These are phyloP conservation scores for Ephemerocybe angulata DNA, from an alignment of 768 basidiomycete species.

Conservation along the genomic window DNA sequence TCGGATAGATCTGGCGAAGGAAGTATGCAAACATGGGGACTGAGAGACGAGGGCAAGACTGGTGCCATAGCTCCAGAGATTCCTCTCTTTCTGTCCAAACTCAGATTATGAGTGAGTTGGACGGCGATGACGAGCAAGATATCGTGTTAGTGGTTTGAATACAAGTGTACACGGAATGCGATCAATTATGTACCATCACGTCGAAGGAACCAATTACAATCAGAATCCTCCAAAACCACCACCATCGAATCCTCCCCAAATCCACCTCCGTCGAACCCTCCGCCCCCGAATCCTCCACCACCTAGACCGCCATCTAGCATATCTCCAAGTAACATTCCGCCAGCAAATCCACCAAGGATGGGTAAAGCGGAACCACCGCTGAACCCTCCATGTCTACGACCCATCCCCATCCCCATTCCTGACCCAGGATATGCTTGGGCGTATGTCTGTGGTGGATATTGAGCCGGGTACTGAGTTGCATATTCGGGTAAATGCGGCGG, in stretches of 20 bases:
- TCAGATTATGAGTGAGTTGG: too few relatives aligned
- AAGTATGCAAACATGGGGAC: slow-evolving; percentile 76
- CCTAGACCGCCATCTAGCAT: slow-evolving; percentile 27
- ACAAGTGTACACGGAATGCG: slow-evolving; percentile 2
- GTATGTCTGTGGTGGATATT: too few relatives aligned
- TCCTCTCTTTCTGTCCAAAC: too few relatives aligned
- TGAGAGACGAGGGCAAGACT: slow-evolving; percentile 66
- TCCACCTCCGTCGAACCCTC: slow-evolving; percentile 18
- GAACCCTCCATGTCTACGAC: slow-evolving; percentile 3
- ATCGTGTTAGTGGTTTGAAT: too few relatives aligned
- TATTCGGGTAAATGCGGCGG: too few relatives aligned
- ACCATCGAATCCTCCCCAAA: slow-evolving; percentile 24
- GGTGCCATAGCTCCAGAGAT: too few relatives aligned
- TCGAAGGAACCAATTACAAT: too few relatives aligned
- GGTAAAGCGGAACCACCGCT: slow-evolving; percentile 32
- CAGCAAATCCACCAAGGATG: slow-evolving; percentile 44
- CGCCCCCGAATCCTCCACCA: slow-evolving; percentile 24
- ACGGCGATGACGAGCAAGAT: too few relatives aligned
- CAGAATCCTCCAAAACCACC: slow-evolving; percentile 24
- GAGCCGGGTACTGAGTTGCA: too few relatives aligned
- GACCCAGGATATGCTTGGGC: too few relatives aligned
- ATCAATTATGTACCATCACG: background rate
- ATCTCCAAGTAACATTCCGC: slow-evolving; percentile 48
- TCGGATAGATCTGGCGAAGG: slow-evolving; percentile 67
- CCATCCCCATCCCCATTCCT: too few relatives aligned